Percentiles rank a stretch among this genome's conserved stretches.
These are phyloP conservation scores for Acanthamoeba quina DNA, from an alignment of 208 protist species.

Conservation along the genomic window DNA sequence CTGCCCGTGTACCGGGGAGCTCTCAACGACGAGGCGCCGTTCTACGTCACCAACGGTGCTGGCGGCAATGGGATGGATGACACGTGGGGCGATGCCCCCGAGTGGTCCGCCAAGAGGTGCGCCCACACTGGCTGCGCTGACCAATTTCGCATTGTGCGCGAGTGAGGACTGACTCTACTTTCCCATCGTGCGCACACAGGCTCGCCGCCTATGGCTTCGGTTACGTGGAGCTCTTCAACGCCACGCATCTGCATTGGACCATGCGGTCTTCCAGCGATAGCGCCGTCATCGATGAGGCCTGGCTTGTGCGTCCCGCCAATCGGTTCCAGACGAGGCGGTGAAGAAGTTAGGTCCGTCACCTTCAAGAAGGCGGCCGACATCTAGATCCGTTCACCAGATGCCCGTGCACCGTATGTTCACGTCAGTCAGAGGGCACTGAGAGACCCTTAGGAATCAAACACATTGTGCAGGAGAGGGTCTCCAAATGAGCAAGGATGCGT, in stretches of 20 bases:
- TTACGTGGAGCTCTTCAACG: background rate
- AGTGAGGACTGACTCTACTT: too few relatives aligned
- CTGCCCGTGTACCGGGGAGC: slow-evolving; percentile 15
- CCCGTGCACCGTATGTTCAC: too few relatives aligned
- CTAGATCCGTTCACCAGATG: too few relatives aligned
- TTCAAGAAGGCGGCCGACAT: too few relatives aligned
- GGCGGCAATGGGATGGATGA: slow-evolving; percentile 10
- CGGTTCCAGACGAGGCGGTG: too few relatives aligned
- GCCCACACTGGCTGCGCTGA: too few relatives aligned
- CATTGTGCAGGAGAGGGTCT: too few relatives aligned
- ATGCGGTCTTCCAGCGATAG: background rate
- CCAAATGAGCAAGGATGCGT: too few relatives aligned
- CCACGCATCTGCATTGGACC: slow-evolving; percentile 20
- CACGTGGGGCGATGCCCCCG: background rate
- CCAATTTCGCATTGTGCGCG: too few relatives aligned
- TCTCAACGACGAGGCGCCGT: background rate
- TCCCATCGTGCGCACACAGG: background rate
- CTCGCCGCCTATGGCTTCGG: background rate
- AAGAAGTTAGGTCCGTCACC: too few relatives aligned
- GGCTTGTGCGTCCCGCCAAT: background rate
- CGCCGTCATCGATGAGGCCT: background rate
- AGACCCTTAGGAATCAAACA: too few relatives aligned
- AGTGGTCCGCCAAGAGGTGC: background rate
- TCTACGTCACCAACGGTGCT: slow-evolving; percentile 62
- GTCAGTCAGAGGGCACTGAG: too few relatives aligned